Base-by-base conservation (phyloP, 2,329 filamentous ascomycete genomes). In the Scedosporium minutisporum region DNA sequence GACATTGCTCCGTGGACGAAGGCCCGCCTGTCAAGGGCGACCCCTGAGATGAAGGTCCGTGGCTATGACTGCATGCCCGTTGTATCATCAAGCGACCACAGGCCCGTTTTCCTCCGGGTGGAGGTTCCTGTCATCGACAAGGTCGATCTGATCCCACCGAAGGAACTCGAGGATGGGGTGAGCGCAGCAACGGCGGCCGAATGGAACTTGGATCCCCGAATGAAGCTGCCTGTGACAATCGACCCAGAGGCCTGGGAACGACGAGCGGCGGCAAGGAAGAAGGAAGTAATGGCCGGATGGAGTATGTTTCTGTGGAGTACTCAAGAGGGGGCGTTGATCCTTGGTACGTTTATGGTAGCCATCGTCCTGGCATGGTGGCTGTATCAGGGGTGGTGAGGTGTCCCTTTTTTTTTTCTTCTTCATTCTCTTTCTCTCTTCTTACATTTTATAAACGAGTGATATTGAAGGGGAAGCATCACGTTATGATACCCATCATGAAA, bases 31-130 rank as follows among this genome's bases (percentile, higher is more conserved):
- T 21, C 38, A 66, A 14, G 70, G 57, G 62, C 65, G 4, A 38
- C 33, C 10, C 68, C 68, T 9, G 68, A 69, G 41, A 75, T 85
- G 42, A 71, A 78, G 6, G 80, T 91, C n/a, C 74, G 77, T 25
- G 78, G 85, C 25, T 97, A 97, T 73, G 81, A 86, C 16, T 85
- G 89, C 16, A 78, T 97, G 29, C 91, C 93, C 1, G 77, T 96
- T 1, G 83, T 96, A 65, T 80, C 84, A n/a, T 90, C 87, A 7
- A 95, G 90, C 62, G 95, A 99, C 72, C 95, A 99, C 75, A 85
- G 91, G 33, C 83, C 92, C 6, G 95, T 97, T 2, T 89, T 86
- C 58, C 78, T 96, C 25, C 84, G 88, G 3, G 79, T 87, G 6
- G 77, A 78, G 0, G 81, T 97, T 16, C 88, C 90, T 1, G 75